Evolutionary conservation across 352 stramenopile genomes (phyloP), one percentile per base, ranked within the genome.

Genomic region (Phytophthora sansomeana): DNA sequence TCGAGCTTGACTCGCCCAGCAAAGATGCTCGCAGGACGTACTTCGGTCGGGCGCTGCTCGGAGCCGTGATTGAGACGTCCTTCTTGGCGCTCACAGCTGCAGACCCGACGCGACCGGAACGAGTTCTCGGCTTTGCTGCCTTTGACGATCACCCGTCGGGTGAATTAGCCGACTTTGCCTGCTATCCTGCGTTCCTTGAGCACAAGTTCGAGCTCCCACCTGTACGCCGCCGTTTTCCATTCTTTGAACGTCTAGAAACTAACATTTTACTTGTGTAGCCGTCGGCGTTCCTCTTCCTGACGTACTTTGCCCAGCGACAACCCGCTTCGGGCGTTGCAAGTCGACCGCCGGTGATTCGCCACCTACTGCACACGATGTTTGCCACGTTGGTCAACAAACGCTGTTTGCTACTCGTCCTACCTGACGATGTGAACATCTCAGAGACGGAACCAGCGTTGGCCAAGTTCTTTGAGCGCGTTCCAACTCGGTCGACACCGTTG

Each of bases 61-160:
- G 77, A 35, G 53, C 77, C 9, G 63, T 93, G 5, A 91, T 95
- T 36, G 87, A 95, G 67, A 92, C 87, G 11, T 88, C 80, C 5
- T 80, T 86, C 59, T 58, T 95, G 26, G 78, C 85, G 9, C 72
- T 95, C 48, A 93, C 81, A 28, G 79, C 81, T 7, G 82, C 72
- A 0, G 86, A 93, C 42, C 62, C 73, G 6, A 63, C 77, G 2
- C 70, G 80, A 13, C 58, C 68, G 0, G 82, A 91, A 8, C 80
- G 81, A 11, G 47, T 89, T 21, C 56, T 93, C 11, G 87, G 83
- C 50, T 92, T 95, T 48, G 77, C 80, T 5, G 71, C 80, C 8
- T 82, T 93, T 19, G 79, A 95, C 56, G 77, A 72, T 58, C 70
- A 51, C 5, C 78, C 87, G 5, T 66, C 78, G 4, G 78, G 78